Base-by-base conservation (phyloP, 192 early-diverging fungal species). In the Paraglomus brasilianum region DNA sequence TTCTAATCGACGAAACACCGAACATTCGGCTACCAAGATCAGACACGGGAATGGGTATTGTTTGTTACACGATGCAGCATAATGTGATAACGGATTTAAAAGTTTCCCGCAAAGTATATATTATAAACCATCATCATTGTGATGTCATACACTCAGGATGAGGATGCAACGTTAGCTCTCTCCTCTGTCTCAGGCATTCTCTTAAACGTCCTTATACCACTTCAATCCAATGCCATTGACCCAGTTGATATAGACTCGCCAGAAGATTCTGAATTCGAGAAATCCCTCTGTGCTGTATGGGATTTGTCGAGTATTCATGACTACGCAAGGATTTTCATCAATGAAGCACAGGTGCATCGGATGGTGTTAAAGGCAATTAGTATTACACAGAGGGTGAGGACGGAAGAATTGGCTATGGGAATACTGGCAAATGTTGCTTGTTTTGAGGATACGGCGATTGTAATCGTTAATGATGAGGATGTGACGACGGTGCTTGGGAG, bases 401-500 rank as follows among this genome's bases (percentile, higher is more conserved):
- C 74, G 22, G 22, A 70, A 65, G 77, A 79, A 48, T 24, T 79
- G 14, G 65, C 74, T 2, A 52, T 79, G 45, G 77, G 77, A 5
- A 53, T 67, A 7, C 49, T 79, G 2, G 77, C 77, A 4, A 79
- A 79, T 43, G 45, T 79, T 14, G 74, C 77, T 22, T 79, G 66
- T 56, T 71, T 76, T 40, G 63, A 57, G 58, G 77, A 75, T 11
- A 64, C 17, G 14, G 72, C 66, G 13, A 70, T 62, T 39, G 64
- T 57, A 17, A 17, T 79, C 11, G 11, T 70, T 5, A 58, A 75
- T 7, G 74, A 79, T 47, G 60, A 53, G 45, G 77, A 79, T 59
- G 15, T 79, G 0, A 24, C 69, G 5, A 70, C 46, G 50, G 22
- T 78, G 11, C 52, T 75, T 17, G 50, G 57, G 15, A 61, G 30